Percentiles rank a stretch among this genome's conserved stretches.
Conservation (phyloP, 495 filamentous ascomycete genomes). For the Penicillium waksmanii region DNA sequence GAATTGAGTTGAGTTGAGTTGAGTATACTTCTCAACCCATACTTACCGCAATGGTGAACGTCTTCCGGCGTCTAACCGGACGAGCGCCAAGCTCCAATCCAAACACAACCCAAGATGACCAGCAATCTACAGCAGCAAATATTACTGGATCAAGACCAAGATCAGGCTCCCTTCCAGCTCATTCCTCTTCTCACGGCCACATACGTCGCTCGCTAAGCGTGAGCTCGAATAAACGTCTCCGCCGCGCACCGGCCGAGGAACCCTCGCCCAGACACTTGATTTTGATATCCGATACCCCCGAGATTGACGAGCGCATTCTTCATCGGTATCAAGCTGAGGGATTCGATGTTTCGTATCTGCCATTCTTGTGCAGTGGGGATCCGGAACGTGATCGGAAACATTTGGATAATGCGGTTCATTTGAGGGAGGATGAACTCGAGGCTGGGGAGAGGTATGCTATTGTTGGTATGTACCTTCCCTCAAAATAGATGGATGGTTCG, state of each 20-base stretch:
- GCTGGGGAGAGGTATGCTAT: conserved; percentile 51
- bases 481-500: too few species aligned
- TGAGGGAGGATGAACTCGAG: conserved; percentile 49
- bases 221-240: conserved; percentile 20
- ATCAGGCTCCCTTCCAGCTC: not conserved
- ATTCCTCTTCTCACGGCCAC: not conserved
- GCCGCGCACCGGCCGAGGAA: conserved; percentile 18
- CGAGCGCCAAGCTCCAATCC: conserved; percentile 22
- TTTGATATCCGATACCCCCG: conserved; percentile 60
- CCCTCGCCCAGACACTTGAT: conserved; percentile 47
- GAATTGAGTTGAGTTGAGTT: too few species aligned
- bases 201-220: not conserved
- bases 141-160: not conserved
- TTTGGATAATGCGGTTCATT: conserved; percentile 48
- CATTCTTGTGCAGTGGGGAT: conserved; percentile 52
- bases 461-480: conserved; percentile 38
- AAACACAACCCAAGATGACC: not conserved
- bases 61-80: conserved; percentile 26
- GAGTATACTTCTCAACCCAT: not conserved
- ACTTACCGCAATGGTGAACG: conserved; percentile 31
- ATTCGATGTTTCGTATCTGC: conserved; percentile 64
- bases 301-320: conserved; percentile 59
- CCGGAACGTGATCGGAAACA: conserved; percentile 35
- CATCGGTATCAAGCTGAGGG: conserved; percentile 65
- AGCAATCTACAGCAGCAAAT: not conserved